Evolutionary conservation across 2,329 filamentous ascomycete genomes (phyloP), one percentile per base, ranked within the genome.

Genomic region (Cladosporium sp.): DNA sequence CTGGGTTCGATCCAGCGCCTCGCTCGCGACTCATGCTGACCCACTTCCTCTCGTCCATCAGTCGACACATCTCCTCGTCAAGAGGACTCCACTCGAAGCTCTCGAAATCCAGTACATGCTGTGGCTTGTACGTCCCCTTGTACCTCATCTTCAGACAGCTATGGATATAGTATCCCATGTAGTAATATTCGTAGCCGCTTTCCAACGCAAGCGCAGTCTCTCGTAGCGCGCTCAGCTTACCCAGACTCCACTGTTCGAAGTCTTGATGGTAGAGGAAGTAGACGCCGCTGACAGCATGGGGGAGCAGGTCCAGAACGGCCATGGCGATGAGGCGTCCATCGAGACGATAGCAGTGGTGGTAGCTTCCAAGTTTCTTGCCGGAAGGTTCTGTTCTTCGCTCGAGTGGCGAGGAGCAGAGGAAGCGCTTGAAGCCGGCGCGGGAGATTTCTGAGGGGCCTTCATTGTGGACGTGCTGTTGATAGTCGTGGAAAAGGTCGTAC

Each of bases 131-230:
- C 73, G 93, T 89, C 65, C 88, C 89, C 80, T 95, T 95, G 81
- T 95, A 95, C 70, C 84, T 83, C 91, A 95, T 94, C 80, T 95
- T 95, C 62, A 85, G 83, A 72, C 91, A 94, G 63, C 81, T 87
- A 75, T 93, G 91, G 66, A 95, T 94, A 72, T 94, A 95, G 76
- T 88, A 94, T 6, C 91, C 87, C 87, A 89, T 89, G 77, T 94
- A 95, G 85, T 92, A 95, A 82, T 87, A 92, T 51, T 84, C 79
- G 71, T 93, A 93, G 0, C 86, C 88, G 6, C 81, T 82, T 72
- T 94, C 91, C 2, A 83, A 78, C 0, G 91, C 89, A 30, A 95
- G 76, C 0, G 87, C 82, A 67, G 91, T 90, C 76, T 95, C 91
- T 67, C 88, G 81, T 67, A 94, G 76, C 1, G 91, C 91, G 39